Base-by-base conservation (phyloP, 306 rosid species). In the Castanopsis chinensis region DNA sequence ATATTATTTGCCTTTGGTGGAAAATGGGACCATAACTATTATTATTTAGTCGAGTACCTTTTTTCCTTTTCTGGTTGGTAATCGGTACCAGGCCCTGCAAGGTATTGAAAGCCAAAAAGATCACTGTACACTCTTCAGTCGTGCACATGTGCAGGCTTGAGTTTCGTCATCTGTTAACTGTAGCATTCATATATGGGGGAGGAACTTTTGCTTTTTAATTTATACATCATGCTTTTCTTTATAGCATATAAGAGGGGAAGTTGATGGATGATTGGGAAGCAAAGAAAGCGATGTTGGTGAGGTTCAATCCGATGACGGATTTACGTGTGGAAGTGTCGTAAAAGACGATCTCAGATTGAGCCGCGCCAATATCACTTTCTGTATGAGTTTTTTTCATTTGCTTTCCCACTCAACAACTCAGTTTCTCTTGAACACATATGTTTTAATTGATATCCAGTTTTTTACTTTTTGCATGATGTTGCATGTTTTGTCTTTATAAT, bases 361-460 rank as follows among this genome's bases (percentile, higher is more conserved):
- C 99, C 99, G 97, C 99, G 99, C 99, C 99, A 96, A 96, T 96
- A 96, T 96, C 99, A 96, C 98, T 96, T 91, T 90, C 74, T 13
- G 9, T 30, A 67, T 27, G 69, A 72, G 53, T 3, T 63, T n/a
- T 52, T 51, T 30, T 73, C 13, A 2, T 3, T 71, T 77, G 73
- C 78, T 78, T 86, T 83, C 85, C 85, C 72, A 27, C 81, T 80
- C 78, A 83, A 64, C 71, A 69, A 67, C 71, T 81, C 72, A 76
- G 74, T 76, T 67, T 78, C 79, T 87, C 76, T 76, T 57, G 10
- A 65, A 5, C 67, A 32, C 73, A 54, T 80, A 54, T 80, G 73
- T 72, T 80, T 55, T 28, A 64, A 64, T 37, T 55, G 20, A 52
- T 63, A 60, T 77, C 15, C 19, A 1, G n/a, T 17, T 23, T 41